Evolutionary conservation across 345 rosid species (phyloP), one percentile per base, ranked within the genome.

Genomic region (Sonneratia alba): DNA sequence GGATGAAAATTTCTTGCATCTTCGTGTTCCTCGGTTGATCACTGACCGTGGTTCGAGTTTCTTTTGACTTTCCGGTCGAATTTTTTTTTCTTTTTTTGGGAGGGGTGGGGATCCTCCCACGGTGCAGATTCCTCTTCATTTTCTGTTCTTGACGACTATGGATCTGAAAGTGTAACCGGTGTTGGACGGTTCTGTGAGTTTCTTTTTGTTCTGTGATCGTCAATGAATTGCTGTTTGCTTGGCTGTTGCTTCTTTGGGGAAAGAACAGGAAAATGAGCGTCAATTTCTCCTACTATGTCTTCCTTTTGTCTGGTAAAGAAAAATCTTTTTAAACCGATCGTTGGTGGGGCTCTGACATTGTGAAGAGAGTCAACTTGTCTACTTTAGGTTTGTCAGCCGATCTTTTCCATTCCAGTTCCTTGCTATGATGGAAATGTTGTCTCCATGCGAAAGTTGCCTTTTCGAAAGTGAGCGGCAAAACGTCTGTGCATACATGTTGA

Each of bases 271-370:
- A 56, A 56, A 56, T 22, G 62, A 4, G 32, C 62, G 3, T 6
- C 62, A 22, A 19, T 56, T 56, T 7, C 62, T 56, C 7, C 7
- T 56, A 7, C 62, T 22, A 12, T 56, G 7, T 21, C n/a, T 4
- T 56, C 32, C 7, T 21, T 56, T 53, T 15, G 59, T 53, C 18
- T 53, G n/a, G n/a, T 15, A 27, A 56, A 27, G 65, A 61, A 10
- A 27, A 27, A 27, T 27, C 32, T 27, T 27, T 27, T 27, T 0
- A 27, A 27, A 27, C 32, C 32, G 32, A 27, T 27, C 32, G 32
- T 27, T 56, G 62, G 18, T 55, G 61, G 61, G 15, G 61, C 61
- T 55, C 61, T 55, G 61, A 57, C 63, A n/a, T 57, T n/a, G 63
- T 57, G 63, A 22, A 57, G n/a, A 57, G 63, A 24, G 32, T 57